Conservation (phyloP, 371 early-diverging fungal species). For the Actinomortierella wolfii region DNA sequence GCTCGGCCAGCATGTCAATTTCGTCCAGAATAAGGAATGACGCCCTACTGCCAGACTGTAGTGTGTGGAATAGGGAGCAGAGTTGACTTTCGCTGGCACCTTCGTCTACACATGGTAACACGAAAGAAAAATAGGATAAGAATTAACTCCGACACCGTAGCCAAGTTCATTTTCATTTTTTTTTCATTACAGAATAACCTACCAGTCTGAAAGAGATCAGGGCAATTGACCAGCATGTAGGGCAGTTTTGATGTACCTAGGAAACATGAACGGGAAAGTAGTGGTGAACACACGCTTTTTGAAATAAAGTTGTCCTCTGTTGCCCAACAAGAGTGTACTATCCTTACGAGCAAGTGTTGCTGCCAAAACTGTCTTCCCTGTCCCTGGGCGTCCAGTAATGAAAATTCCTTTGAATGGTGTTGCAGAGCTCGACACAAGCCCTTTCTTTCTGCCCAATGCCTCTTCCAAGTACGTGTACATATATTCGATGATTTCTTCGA, state of each 20-base stretch:
- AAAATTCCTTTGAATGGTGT: slow-evolving; percentile 51
- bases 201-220: slow-evolving; percentile 76
- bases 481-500: slow-evolving; percentile 37
- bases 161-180: background rate
- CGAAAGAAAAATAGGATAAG: background rate
- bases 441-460: slow-evolving; percentile 4
- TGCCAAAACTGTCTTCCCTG: slow-evolving; percentile 68
- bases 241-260: slow-evolving; percentile 56
- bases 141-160: background rate
- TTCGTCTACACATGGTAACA: slow-evolving; percentile 57
- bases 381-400: slow-evolving; percentile 66
- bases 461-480: slow-evolving; percentile 19
- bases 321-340: background rate
- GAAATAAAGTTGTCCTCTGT: too few species aligned
- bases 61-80: slow-evolving; percentile 46
- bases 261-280: slow-evolving; percentile 6
- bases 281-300: background rate
- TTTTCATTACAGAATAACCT: background rate
- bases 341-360: slow-evolving; percentile 54
- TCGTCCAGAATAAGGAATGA: slow-evolving; percentile 66
- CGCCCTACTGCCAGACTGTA: slow-evolving; percentile 23
- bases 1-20: slow-evolving; percentile 62
- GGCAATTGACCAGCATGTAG: slow-evolving; percentile 63
- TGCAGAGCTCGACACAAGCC: slow-evolving; percentile 13
- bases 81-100: slow-evolving; percentile 60